Conservation (phyloP, 768 basidiomycete species). For the Gautieria morchelliformis region DNA sequence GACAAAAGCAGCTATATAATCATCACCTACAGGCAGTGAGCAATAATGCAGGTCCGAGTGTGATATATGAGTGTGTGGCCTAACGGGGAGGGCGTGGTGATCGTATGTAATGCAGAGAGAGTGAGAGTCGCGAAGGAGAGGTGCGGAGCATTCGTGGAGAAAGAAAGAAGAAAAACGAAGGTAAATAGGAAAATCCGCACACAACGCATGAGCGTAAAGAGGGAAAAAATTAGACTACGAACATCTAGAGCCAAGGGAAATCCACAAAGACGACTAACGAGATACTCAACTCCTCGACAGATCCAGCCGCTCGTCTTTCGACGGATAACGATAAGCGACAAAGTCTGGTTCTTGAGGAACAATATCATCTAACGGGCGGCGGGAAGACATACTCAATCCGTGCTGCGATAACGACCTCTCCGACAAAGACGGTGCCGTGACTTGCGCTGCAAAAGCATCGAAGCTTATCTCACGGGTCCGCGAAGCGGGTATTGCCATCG, state of each 20-base stretch:
- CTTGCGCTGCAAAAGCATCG: not conserved
- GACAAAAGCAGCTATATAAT: not conserved
- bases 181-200: not conserved
- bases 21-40: not conserved
- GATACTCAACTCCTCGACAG: slow-evolving; percentile 36
- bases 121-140: not conserved
- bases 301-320: slow-evolving; percentile 59
- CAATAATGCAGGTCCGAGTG: not conserved
- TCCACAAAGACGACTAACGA: not conserved
- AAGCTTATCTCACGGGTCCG: not conserved
- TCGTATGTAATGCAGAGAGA: not conserved
- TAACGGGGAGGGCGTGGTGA: not conserved
- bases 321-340: slow-evolving; percentile 82
- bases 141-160: not conserved
- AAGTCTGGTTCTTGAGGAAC: slow-evolving; percentile 84
- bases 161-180: not conserved
- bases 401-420: slow-evolving; percentile 24
- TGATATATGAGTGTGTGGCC: not conserved
- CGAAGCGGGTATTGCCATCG: not conserved
- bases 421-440: not conserved
- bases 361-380: slow-evolving; percentile 65
- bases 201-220: not conserved
- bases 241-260: not conserved
- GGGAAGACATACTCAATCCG: slow-evolving; percentile 54
- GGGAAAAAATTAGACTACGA: not conserved